Evolutionary conservation across 2,329 filamentous ascomycete genomes (phyloP).

Genomic region (Apiospora sp.): DNA sequence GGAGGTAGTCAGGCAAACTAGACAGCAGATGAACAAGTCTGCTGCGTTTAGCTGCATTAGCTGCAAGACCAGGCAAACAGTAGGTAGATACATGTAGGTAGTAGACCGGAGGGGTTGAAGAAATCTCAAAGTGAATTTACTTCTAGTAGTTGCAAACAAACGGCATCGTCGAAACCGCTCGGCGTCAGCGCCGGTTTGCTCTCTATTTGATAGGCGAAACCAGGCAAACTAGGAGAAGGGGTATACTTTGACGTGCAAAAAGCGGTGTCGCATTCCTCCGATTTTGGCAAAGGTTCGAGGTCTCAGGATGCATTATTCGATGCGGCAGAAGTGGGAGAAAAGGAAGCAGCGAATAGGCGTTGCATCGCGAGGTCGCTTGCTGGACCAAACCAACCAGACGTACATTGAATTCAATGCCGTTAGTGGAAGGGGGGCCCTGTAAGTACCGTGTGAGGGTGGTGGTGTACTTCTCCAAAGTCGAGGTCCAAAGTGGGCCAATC

Average conservation of each 20-base stretch:
- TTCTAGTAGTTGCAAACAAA: neutral
- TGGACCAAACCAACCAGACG: slow-evolving; percentile 29
- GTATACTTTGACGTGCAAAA: slow-evolving; percentile 7
- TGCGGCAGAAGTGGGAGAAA: slow-evolving; percentile 15
- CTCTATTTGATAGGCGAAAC: neutral
- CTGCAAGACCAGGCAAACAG: slow-evolving; percentile 3
- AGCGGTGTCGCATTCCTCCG: slow-evolving; percentile 28
- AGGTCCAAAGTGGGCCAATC: slow-evolving; percentile 35
- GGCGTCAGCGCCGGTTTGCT: neutral
- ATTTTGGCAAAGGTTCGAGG: slow-evolving; percentile 23
- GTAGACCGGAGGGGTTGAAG: neutral
- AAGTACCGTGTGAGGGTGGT: neutral
- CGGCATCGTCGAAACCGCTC: neutral
- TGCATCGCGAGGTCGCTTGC: neutral
- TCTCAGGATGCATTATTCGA: neutral
- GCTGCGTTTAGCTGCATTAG: slow-evolving; percentile 17
- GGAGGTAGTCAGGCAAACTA: neutral
- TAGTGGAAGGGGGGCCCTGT: slow-evolving; percentile 1
- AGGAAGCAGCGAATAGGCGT: slow-evolving; percentile 10
- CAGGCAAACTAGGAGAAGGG: neutral
- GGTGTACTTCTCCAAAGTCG: slow-evolving; percentile 27
- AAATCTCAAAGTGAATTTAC: neutral
- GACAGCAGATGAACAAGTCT: neutral
- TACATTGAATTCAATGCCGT: slow-evolving; percentile 20
- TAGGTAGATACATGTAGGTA: neutral